These are phyloP conservation scores for Ensete glaucum DNA, from an alignment of 176 grass and related monocot species.

Conservation along the genomic window DNA sequence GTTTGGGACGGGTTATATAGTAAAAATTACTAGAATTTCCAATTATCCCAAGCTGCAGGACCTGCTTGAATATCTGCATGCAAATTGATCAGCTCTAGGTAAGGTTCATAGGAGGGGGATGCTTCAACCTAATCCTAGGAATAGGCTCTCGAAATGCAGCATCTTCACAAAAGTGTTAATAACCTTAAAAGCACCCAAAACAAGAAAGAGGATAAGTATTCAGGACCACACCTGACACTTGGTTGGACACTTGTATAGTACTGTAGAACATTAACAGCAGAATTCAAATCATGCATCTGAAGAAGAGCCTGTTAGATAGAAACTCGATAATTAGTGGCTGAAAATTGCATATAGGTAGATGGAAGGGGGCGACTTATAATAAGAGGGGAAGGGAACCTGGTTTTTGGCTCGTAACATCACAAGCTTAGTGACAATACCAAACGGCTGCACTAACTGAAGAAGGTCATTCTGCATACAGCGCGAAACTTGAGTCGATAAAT, in stretches of 20 bases:
- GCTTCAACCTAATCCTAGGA: too few relatives aligned
- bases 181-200: not conserved
- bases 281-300: slow-evolving; percentile 81
- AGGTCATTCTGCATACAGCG: slow-evolving; percentile 49
- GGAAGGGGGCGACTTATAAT: not conserved
- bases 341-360: not conserved
- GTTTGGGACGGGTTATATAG: too few relatives aligned
- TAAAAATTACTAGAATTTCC: too few relatives aligned
- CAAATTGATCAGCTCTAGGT: too few relatives aligned
- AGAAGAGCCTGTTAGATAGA: slow-evolving; percentile 56
- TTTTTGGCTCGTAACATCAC: slow-evolving; percentile 94
- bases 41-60: too few relatives aligned
- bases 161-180: not conserved
- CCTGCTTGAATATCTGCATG: too few relatives aligned
- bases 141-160: not conserved
- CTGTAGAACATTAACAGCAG: slow-evolving; percentile 58
- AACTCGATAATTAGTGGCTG: not conserved
- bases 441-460: slow-evolving; percentile 84
- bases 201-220: not conserved
- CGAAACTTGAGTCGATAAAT: too few relatives aligned
- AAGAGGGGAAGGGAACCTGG: slow-evolving; percentile 38
- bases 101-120: too few relatives aligned
- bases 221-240: slow-evolving; percentile 53
- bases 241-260: slow-evolving; percentile 88
- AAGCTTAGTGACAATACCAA: slow-evolving; percentile 61